Evolutionary conservation across 345 rosid genomes (phyloP).

Genomic region (Eucalyptus dawsonii): DNA sequence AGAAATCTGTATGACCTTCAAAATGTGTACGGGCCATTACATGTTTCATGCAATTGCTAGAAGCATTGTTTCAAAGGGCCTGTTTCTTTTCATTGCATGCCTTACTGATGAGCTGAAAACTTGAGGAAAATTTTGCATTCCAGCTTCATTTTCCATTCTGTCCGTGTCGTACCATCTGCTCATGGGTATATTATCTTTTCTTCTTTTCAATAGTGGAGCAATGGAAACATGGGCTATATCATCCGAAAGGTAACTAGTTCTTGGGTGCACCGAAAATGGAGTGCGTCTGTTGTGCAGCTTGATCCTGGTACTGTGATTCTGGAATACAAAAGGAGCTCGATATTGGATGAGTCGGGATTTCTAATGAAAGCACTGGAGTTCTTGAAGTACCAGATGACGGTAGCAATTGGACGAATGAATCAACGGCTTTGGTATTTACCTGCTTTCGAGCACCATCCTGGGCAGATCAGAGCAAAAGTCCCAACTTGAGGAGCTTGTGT

Average conservation of each 20-base stretch:
- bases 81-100: not conserved
- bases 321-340: conserved; percentile 46
- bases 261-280: conserved; percentile 46
- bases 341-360: conserved; percentile 32
- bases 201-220: conserved; percentile 41
- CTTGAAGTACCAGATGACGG: conserved; percentile 11
- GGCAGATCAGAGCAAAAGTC: not conserved
- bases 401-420: conserved; percentile 1
- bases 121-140: not conserved
- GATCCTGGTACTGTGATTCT: conserved; percentile 76
- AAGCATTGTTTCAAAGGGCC: not conserved
- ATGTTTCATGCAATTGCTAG: not conserved
- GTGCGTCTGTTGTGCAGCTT: conserved; percentile 43
- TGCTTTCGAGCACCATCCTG: not conserved
- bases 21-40: not conserved
- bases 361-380: conserved; percentile 31
- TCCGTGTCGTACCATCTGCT: not conserved
- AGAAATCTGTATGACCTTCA: not conserved
- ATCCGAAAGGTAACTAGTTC: conserved; percentile 37
- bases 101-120: not conserved
- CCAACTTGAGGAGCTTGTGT: conserved; percentile 20
- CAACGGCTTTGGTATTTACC: conserved; percentile 9
- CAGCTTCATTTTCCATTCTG: not conserved
- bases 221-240: conserved; percentile 35
- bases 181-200: not conserved